These are phyloP conservation scores for Clonostachys chloroleuca DNA, from an alignment of 2,329 filamentous ascomycete genomes.

Conservation along the genomic window DNA sequence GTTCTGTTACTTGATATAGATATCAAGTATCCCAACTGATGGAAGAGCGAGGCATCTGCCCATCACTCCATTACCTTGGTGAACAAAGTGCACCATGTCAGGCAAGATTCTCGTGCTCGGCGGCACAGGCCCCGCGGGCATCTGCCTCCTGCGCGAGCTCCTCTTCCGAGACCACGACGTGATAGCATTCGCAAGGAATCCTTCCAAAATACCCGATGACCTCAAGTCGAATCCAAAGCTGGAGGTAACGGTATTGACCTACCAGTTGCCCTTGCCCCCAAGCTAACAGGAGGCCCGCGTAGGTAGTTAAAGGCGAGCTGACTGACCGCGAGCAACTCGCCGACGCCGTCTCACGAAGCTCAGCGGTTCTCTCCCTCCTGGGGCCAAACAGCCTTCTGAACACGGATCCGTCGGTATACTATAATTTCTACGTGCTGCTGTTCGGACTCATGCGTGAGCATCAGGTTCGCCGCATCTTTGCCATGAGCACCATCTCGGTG, in stretches of 20 bases:
- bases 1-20: too few species aligned
- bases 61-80: too few species aligned
- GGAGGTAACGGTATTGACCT: background rate
- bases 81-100: too few species aligned
- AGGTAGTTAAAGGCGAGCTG: background rate
- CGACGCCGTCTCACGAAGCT: background rate
- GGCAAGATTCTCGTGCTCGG: background rate
- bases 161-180: background rate
- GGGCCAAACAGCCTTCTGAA: background rate
- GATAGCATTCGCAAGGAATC: background rate
- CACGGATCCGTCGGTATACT: background rate
- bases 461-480: constrained; percentile 21
- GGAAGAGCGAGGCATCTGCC: too few species aligned
- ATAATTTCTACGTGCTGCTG: constrained; percentile 10
- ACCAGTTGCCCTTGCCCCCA: background rate
- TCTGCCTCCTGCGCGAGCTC: background rate
- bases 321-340: background rate
- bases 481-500: constrained; percentile 23
- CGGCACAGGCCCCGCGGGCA: background rate
- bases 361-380: background rate
- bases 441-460: constrained; percentile 17
- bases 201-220: background rate
- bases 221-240: background rate
- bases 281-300: background rate
- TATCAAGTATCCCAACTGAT: too few species aligned